phyloP scores from a whole-genome alignment of 495 filamentous ascomycete genomes.

The Penicillium psychrofluorescens region DNA sequence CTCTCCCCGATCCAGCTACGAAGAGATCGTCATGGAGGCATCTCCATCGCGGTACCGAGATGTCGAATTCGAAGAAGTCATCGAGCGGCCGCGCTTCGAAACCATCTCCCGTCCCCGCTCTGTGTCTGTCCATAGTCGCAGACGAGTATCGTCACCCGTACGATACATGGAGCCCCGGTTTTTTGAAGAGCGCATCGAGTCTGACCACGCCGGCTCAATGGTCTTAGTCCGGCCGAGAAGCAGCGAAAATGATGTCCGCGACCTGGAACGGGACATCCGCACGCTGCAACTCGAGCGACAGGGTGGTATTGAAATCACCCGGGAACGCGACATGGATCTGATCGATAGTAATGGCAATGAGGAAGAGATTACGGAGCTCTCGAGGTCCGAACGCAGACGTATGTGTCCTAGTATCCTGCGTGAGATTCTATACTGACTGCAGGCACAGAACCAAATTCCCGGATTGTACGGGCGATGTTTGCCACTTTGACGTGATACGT shows the following conservation, averaged over 20 bases:
- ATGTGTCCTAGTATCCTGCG: constrained; percentile 29
- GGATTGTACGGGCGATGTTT: constrained; percentile 65
- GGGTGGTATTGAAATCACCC: constrained; percentile 34
- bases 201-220: constrained; percentile 45
- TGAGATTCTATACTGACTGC: no score
- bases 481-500: constrained; percentile 59
- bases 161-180: constrained; percentile 23
- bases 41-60: constrained; percentile 20
- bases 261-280: constrained; percentile 46
- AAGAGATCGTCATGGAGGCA: constrained; percentile 23
- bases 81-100: constrained; percentile 10
- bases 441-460: constrained; percentile 48
- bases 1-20: constrained; percentile 20
- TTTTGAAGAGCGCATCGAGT: constrained; percentile 31
- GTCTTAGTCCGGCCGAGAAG: constrained; percentile 46
- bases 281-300: constrained; percentile 36
- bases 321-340: constrained; percentile 37
- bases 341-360: constrained; percentile 39
- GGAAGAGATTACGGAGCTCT: constrained; percentile 52
- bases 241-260: constrained; percentile 46
- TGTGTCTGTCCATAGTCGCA: constrained; percentile 29
- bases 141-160: constrained; percentile 27
- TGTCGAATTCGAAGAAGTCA: constrained; percentile 21
- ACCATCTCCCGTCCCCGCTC: constrained; percentile 28
- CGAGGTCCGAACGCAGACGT: constrained; percentile 79